Conservation (phyloP, 768 basidiomycete genomes). For the Boletus reticulatus region DNA sequence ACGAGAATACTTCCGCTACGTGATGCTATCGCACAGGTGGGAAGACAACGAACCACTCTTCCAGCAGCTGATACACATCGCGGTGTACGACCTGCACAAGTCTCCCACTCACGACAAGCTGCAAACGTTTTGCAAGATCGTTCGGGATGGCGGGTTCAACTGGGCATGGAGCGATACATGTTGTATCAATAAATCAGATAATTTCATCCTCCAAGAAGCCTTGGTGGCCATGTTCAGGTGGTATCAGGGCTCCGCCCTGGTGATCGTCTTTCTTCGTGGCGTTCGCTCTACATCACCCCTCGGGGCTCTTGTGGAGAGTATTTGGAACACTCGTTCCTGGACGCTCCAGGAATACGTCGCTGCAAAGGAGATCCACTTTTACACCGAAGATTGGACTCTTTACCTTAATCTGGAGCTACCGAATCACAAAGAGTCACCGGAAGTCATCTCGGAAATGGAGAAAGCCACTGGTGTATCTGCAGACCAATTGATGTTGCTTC, state of each 20-base stretch:
- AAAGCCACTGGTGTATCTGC: background rate
- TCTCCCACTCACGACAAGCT: background rate
- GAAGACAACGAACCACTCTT: background rate
- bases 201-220: background rate
- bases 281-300: background rate
- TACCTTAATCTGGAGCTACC: background rate
- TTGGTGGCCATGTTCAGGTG: background rate
- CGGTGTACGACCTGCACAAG: background rate
- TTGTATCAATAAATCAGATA: background rate
- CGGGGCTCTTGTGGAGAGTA: background rate
- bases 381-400: background rate
- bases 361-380: background rate
- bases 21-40: slow-evolving; percentile 2
- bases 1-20: background rate
- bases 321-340: background rate
- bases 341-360: background rate
- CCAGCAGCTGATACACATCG: background rate
- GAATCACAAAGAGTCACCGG: background rate
- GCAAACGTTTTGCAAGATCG: background rate
- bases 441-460: slow-evolving; percentile 7
- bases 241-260: background rate
- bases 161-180: background rate
- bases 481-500: background rate
- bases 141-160: background rate
- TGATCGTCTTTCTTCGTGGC: background rate